These are phyloP conservation scores for Aureobasidium subglaciale DNA, from an alignment of 2,329 filamentous ascomycete species.

Conservation along the genomic window DNA sequence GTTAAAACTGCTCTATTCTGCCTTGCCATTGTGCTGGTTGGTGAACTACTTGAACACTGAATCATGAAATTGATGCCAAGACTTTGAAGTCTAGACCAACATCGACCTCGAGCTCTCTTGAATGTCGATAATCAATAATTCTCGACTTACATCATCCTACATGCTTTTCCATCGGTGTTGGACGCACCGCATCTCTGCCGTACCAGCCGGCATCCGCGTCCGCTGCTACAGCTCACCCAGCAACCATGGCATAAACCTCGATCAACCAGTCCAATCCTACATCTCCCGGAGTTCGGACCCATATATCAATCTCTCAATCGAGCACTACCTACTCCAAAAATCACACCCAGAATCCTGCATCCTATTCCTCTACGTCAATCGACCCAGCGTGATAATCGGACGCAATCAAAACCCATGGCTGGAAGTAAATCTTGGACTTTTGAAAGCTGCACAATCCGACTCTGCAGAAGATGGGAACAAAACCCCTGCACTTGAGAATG, in stretches of 20 bases:
- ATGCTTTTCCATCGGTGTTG: conserved; percentile 12
- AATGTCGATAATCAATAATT: background rate
- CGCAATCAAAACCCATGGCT: conserved; percentile 98
- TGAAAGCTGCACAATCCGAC: conserved; percentile 38
- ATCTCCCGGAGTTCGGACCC: conserved; percentile 57
- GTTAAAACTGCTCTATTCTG: background rate
- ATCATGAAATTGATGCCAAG: conserved; percentile 14
- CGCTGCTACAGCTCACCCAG: conserved; percentile 1
- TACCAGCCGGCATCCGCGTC: background rate
- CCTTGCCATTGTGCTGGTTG: background rate
- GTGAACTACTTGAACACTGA: background rate
- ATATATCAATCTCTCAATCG: conserved; percentile 85
- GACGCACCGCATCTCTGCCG: conserved; percentile 9
- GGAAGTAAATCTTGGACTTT: conserved; percentile 67
- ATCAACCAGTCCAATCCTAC: conserved; percentile 37
- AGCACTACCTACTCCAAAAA: conserved; percentile 78
- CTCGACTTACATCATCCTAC: background rate
- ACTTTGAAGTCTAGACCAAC: background rate
- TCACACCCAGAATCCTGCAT: conserved; percentile 65
- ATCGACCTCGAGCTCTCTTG: background rate
- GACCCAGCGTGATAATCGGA: conserved; percentile 81
- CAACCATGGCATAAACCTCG: conserved; percentile 2
- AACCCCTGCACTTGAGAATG: conserved; percentile 35
- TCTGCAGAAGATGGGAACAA: conserved; percentile 20
- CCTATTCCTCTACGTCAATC: conserved; percentile 82